phyloP scores from a whole-genome alignment of 805 yeast genomes.

The Tetrapisispora namnaoensis region DNA sequence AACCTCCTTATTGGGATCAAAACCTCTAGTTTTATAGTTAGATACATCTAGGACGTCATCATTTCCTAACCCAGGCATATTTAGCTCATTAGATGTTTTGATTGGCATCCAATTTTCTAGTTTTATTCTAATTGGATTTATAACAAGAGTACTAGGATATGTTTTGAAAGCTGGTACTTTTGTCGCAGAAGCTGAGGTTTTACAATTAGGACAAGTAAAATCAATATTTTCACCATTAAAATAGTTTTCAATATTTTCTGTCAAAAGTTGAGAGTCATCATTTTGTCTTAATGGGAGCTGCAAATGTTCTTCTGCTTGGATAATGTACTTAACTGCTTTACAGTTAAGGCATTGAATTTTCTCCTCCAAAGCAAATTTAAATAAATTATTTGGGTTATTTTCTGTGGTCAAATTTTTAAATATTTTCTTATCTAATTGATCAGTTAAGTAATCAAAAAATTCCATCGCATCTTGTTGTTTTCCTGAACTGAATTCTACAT shows the following conservation, averaged over 20 bases:
- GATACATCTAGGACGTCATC: slow-evolving; percentile 36
- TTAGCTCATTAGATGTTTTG: slow-evolving; percentile 67
- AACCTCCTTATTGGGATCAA: slow-evolving; percentile 18
- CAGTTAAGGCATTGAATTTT: slow-evolving; percentile 50
- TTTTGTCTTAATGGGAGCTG: slow-evolving; percentile 42
- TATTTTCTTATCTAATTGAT: slow-evolving; percentile 45
- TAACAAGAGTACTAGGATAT: slow-evolving; percentile 60
- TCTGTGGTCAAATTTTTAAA: slow-evolving; percentile 15
- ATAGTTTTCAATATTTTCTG: slow-evolving; percentile 40
- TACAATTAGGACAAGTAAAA: slow-evolving; percentile 52
- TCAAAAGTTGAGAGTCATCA: slow-evolving; percentile 32
- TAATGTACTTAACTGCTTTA: slow-evolving; percentile 45
- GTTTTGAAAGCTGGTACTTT: slow-evolving; percentile 29
- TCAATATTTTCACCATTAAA: slow-evolving; percentile 52
- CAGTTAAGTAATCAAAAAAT: slow-evolving; percentile 60
- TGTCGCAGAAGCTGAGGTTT: slow-evolving; percentile 18
- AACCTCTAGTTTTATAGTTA: slow-evolving; percentile 33
- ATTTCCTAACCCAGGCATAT: slow-evolving; percentile 31
- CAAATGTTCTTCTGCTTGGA: slow-evolving; percentile 52
- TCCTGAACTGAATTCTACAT: slow-evolving; percentile 75
- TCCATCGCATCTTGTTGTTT: slow-evolving; percentile 95
- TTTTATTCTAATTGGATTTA: slow-evolving; percentile 71
- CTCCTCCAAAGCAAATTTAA: slow-evolving; percentile 57
- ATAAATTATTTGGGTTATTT: slow-evolving; percentile 40
- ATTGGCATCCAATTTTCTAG: slow-evolving; percentile 85